Evolutionary conservation across 177 flowering plant species (phyloP).

Genomic region (Vitis hybrid): DNA sequence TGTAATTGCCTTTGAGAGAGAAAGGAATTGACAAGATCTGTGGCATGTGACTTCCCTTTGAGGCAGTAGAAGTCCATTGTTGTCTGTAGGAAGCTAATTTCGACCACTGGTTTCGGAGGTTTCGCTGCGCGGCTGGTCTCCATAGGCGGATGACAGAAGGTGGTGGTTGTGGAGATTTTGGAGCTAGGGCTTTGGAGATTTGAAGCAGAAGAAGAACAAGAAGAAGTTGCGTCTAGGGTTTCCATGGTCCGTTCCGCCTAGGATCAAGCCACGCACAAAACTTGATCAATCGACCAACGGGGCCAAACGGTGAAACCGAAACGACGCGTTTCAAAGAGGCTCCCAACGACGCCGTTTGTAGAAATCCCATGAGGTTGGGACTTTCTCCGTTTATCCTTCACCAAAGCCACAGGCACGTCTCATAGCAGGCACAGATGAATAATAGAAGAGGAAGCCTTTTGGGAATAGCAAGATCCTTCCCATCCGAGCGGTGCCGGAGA

Average conservation of each 20-base stretch:
- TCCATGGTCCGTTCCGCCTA: background rate
- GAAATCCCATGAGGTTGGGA: background rate
- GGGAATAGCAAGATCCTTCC: no score
- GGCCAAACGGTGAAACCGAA: no score
- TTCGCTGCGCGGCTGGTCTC: constrained; percentile 87
- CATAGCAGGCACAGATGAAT: no score
- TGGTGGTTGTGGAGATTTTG: constrained; percentile 22
- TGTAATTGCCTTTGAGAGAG: constrained; percentile 57
- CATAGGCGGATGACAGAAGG: constrained; percentile 54
- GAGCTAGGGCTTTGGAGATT: constrained; percentile 3
- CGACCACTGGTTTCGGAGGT: constrained; percentile 85
- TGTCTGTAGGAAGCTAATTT: constrained; percentile 45
- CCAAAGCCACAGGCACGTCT: background rate
- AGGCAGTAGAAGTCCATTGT: constrained; percentile 58
- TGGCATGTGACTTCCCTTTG: constrained; percentile 61
- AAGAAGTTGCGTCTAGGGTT: background rate
- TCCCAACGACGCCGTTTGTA: no score
- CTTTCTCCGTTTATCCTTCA: background rate
- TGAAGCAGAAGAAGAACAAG: background rate
- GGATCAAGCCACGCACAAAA: background rate
- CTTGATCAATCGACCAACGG: no score
- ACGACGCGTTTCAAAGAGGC: no score
- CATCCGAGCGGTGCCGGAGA: no score
- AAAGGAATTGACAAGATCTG: constrained; percentile 65
- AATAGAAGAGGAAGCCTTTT: no score